phyloP scores from a whole-genome alignment of 495 filamentous ascomycete species.

The Penicillium canariense region DNA sequence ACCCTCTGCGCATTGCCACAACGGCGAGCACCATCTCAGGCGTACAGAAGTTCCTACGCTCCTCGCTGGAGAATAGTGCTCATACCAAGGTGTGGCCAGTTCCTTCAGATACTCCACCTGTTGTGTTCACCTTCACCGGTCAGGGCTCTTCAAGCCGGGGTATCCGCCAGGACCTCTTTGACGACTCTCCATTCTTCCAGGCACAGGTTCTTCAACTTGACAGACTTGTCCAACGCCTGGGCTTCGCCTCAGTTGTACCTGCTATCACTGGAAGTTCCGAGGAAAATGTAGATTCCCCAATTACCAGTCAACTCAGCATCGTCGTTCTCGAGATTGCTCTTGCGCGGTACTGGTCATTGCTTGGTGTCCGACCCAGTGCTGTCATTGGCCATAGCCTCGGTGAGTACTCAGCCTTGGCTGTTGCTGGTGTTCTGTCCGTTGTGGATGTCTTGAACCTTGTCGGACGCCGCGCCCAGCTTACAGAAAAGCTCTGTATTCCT shows the following conservation, averaged over 20 bases:
- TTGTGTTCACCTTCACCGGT: conserved; percentile 67
- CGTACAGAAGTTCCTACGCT: not conserved
- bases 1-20: conserved; percentile 38
- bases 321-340: conserved; percentile 25
- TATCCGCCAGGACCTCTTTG: conserved; percentile 26
- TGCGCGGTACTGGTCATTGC: conserved; percentile 12
- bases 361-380: conserved; percentile 17
- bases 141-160: conserved; percentile 59
- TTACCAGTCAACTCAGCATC: conserved; percentile 19
- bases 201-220: conserved; percentile 27
- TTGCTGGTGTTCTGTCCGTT: conserved; percentile 21
- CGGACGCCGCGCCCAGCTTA: conserved; percentile 22
- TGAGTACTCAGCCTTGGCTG: conserved; percentile 37
- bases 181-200: conserved; percentile 24
- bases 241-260: conserved; percentile 32
- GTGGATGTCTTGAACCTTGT: conserved; percentile 28
- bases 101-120: too few species aligned
- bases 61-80: not conserved
- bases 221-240: conserved; percentile 24
- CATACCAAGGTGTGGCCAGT: too few species aligned
- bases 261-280: not conserved
- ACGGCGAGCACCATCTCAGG: conserved; percentile 14
- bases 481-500: conserved; percentile 7
- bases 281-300: conserved; percentile 12
- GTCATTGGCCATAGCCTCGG: conserved; percentile 39